Base-by-base conservation (phyloP, 352 stramenopile genomes). In the Globisporangium nunn region DNA sequence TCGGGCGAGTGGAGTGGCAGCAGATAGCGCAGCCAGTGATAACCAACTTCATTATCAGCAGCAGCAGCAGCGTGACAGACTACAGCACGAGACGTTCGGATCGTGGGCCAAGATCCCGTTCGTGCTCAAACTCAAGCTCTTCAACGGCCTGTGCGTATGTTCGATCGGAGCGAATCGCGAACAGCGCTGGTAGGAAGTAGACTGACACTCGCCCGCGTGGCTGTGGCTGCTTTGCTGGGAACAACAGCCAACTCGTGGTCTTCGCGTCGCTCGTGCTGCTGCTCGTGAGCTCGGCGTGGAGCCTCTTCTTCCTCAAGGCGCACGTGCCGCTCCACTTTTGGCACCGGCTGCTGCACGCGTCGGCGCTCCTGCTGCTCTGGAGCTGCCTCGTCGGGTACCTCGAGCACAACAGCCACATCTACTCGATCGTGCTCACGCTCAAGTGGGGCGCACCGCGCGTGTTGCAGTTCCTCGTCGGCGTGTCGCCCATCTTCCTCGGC, bases 361-460 rank as follows among this genome's bases (percentile, higher is more conserved):
- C 67, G 12, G 87, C 83, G 6, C 58, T 90, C 49, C 60, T 92
- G 39, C 54, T 95, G 48, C 74, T 97, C 23, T 97, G 88, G 84
- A 78, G 81, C 58, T 80, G 72, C 28, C 65, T 91, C 4, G 81
- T 96, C 23, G 83, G 87, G 41, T 97, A 95, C 51, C 61, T 96
- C 39, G 81, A 94, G 57, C 86, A 96, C 76, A 93, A 93, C 41
- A 74, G 70, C 39, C 69, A 87, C 56, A 83, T 95, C 51, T 96
- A 95, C 67, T 93, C 81, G 50, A 91, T 97, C 47, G 86, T 97
- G n/a, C 61, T 97, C 17, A 97, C 88, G 46, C 74, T 97, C 56
- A 75, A 78, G 37, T 90, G 72, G 78, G 80, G 78, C 7, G 67
- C 84, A 18, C 87, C 88, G 0, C 83, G 86, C 31, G 86, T 96